A percentile compares a stretch with the other conserved stretches of the same genome.
phyloP scores from a whole-genome alignment of 768 basidiomycete species.

The Lactifluus piperatus region DNA sequence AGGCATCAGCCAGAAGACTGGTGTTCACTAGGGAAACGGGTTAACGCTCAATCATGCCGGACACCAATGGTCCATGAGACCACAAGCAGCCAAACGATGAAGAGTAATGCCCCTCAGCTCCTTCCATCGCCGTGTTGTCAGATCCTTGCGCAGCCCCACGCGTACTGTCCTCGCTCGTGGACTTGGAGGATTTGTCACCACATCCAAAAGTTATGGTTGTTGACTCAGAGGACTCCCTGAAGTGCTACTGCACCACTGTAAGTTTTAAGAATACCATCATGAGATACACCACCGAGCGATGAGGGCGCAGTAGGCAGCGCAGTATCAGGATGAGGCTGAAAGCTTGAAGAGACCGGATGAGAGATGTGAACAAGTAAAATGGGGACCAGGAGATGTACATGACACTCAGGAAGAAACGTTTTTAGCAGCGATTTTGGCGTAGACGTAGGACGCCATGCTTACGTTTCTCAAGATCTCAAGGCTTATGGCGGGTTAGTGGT shows the following conservation, averaged over 20 bases:
- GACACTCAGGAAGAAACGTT: neutral
- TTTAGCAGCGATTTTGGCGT: conserved; percentile 1
- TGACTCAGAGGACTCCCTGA: conserved; percentile 27
- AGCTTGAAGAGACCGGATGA: conserved; percentile 1
- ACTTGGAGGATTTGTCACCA: neutral
- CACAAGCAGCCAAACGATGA: conserved; percentile 62
- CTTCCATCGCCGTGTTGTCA: conserved; percentile 46
- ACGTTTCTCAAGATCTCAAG: no score
- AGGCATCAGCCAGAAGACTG: conserved; percentile 52
- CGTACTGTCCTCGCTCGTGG: neutral
- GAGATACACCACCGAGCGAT: conserved; percentile 29
- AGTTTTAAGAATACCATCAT: conserved; percentile 47
- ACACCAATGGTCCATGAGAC: conserved; percentile 42
- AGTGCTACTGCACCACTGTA: conserved; percentile 44
- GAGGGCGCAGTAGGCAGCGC: conserved; percentile 45
- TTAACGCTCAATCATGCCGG: neutral
- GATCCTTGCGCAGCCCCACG: conserved; percentile 36
- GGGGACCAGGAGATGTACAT: neutral
- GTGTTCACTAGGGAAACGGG: conserved; percentile 47
- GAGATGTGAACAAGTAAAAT: conserved; percentile 8
- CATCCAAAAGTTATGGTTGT: conserved; percentile 22
- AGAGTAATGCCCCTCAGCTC: conserved; percentile 45
- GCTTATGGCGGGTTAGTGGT: no score
- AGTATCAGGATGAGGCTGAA: conserved; percentile 55
- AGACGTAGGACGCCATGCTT: neutral